Percentiles rank a stretch among this genome's conserved stretches.
Conservation (phyloP, 345 rosid species). For the Eucalyptus shirleyi region DNA sequence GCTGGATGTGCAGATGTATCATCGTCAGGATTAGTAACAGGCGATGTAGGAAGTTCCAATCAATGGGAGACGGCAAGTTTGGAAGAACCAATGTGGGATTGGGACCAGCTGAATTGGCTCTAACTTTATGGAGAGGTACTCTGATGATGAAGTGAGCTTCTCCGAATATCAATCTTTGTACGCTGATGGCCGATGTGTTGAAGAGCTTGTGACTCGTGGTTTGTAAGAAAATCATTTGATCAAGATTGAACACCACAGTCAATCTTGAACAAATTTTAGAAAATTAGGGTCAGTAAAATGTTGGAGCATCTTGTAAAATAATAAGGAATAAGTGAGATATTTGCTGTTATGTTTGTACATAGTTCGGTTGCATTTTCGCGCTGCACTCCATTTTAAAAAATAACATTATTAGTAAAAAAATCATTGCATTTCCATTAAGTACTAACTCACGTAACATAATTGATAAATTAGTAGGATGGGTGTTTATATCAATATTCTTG, state of each 20-base stretch:
- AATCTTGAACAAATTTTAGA: neutral
- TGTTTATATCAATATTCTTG: neutral
- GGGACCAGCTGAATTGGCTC: neutral
- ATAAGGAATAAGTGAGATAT: neutral
- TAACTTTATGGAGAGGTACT: neutral
- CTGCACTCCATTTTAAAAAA: neutral
- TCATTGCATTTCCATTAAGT: neutral
- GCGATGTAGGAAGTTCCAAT: neutral
- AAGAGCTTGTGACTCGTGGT: neutral
- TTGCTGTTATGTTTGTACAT: neutral
- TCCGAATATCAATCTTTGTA: neutral
- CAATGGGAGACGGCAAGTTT: neutral
- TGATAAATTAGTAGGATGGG: neutral
- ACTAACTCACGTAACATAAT: neutral
- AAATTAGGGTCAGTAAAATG: neutral
- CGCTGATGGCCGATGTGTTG: neutral
- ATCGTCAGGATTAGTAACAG: neutral
- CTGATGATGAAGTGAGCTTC: neutral
- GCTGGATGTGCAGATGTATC: neutral
- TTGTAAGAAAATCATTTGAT: neutral
- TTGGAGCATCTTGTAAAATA: neutral
- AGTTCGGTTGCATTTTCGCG: neutral
- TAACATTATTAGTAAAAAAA: too few relatives aligned
- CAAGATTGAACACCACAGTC: neutral
- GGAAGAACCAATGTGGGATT: neutral